Base-by-base conservation (phyloP, 2,329 filamentous ascomycete genomes). In the Pseudonectria buxi region DNA sequence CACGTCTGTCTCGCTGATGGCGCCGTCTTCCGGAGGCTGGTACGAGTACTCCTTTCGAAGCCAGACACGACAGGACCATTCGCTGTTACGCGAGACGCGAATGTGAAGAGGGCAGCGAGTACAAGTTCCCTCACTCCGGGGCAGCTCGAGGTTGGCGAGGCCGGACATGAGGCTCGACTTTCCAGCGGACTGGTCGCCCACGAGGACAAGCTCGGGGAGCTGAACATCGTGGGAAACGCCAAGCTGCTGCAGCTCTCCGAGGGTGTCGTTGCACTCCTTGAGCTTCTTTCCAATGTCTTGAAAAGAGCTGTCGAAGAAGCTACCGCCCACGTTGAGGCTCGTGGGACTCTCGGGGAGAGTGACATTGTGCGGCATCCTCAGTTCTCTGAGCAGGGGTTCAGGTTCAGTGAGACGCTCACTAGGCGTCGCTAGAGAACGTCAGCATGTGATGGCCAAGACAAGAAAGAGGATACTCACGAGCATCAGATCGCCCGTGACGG, bases 101-200 rank as follows among this genome's bases (percentile, higher is more conserved):
- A 94, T 92, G 36, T 88, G 83, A 0, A 94, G 72, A 0, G 87
- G 86, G 39, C 86, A 94, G 0, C 83, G 66, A 0, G 88, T 95
- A 51, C 88, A 94, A 0, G 82, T 84, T 0, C 81, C 83, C 4
- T 75, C 73, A 27, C 73, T 76, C 2, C 82, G 71, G 0, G 86
- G 86, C 0, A 90, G 74, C 14, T 79, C 78, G 15, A 92, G 80
- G 4, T 81, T 83, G 0, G 73, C 69, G 30, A 84, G 73, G 0
- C 75, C 79, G 10, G 79, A 79, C 72, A 75, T 75, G 5, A 75
- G 53, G 18, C 66, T 87, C 0, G 81, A 87, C 54, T 95, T 95
- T 0, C 88, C 89, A 0, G 86, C 83, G 1, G 78, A 85, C 51
- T 95, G 88, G 32, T 94, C 87, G 0, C 88, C 88, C 0, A 94